Evolutionary conservation across 2,329 filamentous ascomycete genomes (phyloP), one percentile per base, ranked within the genome.

Genomic region (Aspergillus arachidicola): DNA sequence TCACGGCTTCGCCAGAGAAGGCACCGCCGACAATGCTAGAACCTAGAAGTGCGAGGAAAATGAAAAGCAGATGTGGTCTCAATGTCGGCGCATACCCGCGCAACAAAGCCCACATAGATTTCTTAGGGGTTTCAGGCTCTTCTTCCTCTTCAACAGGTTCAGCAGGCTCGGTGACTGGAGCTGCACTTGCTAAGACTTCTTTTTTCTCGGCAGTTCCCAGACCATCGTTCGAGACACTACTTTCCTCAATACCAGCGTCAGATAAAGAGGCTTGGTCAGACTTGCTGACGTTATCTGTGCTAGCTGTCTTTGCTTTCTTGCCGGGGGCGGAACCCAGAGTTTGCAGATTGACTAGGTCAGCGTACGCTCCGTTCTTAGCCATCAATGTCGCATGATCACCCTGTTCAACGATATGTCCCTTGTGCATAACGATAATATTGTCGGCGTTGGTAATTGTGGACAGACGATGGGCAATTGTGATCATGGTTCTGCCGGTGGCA

Each of bases 1-100:
- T 84, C 6, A 87, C 76, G 21, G 84, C 86, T 55, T 84, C 82
- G 0, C 81, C 85, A 21, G 84, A 84, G 71, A 86, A 89, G 1
- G 86, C 83, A 14, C 82, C 82, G 9, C 86, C 86, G 5, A 88
- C 85, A 43, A 88, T 75, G 53, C 79, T 74, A 0, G 85, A 80
- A 6, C 81, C 82, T 10, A 85, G 74, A 14, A 87, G 76, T 0
- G 83, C 86, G 10, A 85, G 51, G 1, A 82, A 59, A 0, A 87
- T 72, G 6, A 80, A 71, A 0, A 82, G 70, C 1, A 80, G 62
- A 60, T 84, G 79, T 0, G 82, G 83, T 48, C 71, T 66, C 3
- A 73, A 23, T 14, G 73, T 62, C 6, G 69, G 72, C 9, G 67
- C 69, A 36, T 74, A 76, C 2, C 74, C 73, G 56, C 68, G 68